A percentile compares a stretch with the other conserved stretches of the same genome.
These are phyloP conservation scores for Hibiscus tridactylites DNA, from an alignment of 345 rosid species.

Conservation along the genomic window DNA sequence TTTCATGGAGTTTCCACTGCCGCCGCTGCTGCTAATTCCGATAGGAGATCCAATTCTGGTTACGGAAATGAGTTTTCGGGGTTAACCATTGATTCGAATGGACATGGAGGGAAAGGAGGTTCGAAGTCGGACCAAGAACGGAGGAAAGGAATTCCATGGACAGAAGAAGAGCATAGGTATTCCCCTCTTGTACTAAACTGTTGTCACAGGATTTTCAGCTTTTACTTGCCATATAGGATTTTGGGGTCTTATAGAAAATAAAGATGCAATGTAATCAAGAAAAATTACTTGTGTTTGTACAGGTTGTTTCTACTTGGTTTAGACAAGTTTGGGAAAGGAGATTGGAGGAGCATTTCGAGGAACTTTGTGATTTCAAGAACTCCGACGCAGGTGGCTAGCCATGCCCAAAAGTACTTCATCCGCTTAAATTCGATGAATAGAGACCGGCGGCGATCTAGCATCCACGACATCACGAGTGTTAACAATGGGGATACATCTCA, in stretches of 20 bases:
- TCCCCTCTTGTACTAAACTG: neutral
- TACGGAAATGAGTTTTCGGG: slow-evolving; percentile 38
- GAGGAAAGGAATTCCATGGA: slow-evolving; percentile 91
- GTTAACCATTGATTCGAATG: slow-evolving; percentile 35
- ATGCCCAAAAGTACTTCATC: slow-evolving; percentile 91
- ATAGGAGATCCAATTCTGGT: slow-evolving; percentile 35
- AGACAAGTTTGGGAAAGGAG: slow-evolving; percentile 92
- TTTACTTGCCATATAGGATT: no score
- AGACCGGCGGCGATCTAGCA: slow-evolving; percentile 84
- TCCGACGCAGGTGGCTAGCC: slow-evolving; percentile 96
- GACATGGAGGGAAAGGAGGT: slow-evolving; percentile 49
- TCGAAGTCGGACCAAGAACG: slow-evolving; percentile 78
- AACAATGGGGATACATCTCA: slow-evolving; percentile 47
- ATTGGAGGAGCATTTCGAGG: slow-evolving; percentile 95
- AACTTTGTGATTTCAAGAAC: slow-evolving; percentile 82
- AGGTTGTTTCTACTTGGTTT: slow-evolving; percentile 84
- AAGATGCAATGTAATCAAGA: neutral
- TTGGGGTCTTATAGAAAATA: no score
- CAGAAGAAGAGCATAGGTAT: slow-evolving; percentile 93
- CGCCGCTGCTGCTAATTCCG: neutral
- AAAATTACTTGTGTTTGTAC: neutral
- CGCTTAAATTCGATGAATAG: slow-evolving; percentile 74
- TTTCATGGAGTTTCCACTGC: slow-evolving; percentile 24
- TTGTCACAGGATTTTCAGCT: no score
- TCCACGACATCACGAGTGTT: slow-evolving; percentile 77